phyloP scores from a whole-genome alignment of 2,329 filamentous ascomycete species.

The Fonsecaea erecta region DNA sequence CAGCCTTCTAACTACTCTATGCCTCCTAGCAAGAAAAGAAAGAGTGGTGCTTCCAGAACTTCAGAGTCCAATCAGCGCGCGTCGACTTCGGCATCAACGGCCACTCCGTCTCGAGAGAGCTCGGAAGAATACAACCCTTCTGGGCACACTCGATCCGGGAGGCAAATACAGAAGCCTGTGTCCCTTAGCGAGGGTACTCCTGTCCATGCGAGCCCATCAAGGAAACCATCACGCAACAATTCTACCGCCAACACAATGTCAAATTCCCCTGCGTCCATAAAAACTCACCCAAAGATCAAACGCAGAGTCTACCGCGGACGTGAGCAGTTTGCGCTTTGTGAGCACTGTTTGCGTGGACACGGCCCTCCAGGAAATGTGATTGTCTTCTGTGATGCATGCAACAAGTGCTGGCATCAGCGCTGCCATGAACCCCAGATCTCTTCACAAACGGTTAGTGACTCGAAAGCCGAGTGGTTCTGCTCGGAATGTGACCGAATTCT shows the following conservation, averaged over 20 bases:
- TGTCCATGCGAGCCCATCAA: slow-evolving; percentile 34
- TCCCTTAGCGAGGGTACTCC: slow-evolving; percentile 61
- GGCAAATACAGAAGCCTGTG: slow-evolving; percentile 68
- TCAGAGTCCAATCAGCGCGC: slow-evolving; percentile 10
- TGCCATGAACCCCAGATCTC: slow-evolving; percentile 78
- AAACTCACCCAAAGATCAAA: slow-evolving; percentile 58
- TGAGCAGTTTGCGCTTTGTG: slow-evolving; percentile 62
- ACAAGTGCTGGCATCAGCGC: slow-evolving; percentile 77
- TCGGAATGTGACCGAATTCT: slow-evolving; percentile 57
- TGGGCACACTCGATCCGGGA: slow-evolving; percentile 74
- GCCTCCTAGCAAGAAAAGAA: slow-evolving; percentile 26
- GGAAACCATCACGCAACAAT: slow-evolving; percentile 21
- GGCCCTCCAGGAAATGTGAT: slow-evolving; percentile 77
- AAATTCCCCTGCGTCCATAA: slow-evolving; percentile 30
- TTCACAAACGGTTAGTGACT: slow-evolving; percentile 69
- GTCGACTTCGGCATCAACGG: slow-evolving; percentile 19
- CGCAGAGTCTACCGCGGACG: slow-evolving; percentile 59
- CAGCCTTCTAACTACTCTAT: not conserved
- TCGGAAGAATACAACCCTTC: slow-evolving; percentile 56
- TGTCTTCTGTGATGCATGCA: slow-evolving; percentile 84
- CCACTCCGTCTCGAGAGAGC: slow-evolving; percentile 46
- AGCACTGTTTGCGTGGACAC: slow-evolving; percentile 71
- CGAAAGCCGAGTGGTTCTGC: slow-evolving; percentile 74
- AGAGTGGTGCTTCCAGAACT: slow-evolving; percentile 22
- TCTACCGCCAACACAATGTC: slow-evolving; percentile 24